Evolutionary conservation across 78 protist species (phyloP), one percentile per base, ranked within the genome.

Genomic region (Dictyostelium citrinum): DNA sequence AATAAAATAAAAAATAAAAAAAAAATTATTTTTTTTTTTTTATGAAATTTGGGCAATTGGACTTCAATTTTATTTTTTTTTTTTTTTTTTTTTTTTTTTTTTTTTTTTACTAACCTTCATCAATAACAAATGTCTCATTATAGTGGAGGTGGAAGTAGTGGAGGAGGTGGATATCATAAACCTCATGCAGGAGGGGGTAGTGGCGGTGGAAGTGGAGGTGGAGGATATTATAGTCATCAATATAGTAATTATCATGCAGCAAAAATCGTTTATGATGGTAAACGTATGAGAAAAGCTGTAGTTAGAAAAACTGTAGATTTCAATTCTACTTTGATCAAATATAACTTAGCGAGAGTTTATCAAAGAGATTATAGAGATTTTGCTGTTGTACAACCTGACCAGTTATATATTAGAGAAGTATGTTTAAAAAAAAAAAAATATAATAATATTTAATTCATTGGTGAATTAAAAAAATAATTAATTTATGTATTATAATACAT

Each of bases 281-380:
- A 95, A 41, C 95, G 97, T 80, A 96, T 96, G 96, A 82, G 97
- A 82, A 91, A 91, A 70, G 95, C 96, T 11, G 90, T 96, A 20
- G 78, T 67, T 10, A 76, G 97, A 45, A 96, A 95, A n/a, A 86
- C 97, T n/a, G 96, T 96, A 31, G 97, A 96, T 55, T 96, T 91
- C 64, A 83, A 84, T 49, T 58, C 97, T 8, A 82, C 95, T 27
- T 67, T 96, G 10, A 77, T 96, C 55, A 91, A 91, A 43, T 67
- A 80, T 80, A 45, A 82, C 20, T 81, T 45, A 8, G 24, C 86
- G 16, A 91, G 91, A 80, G 80, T 84, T 5, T 91, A 79, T 55
- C 91, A 81, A 61, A 51, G 96, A 51, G 90, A 84, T 17, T 77
- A 58, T 10, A 95, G 90, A 81, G 96, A 95, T 46, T 70, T 37